These are phyloP conservation scores for Zygoascus sp. DNA, from an alignment of 1,139 yeast genomes.

Conservation along the genomic window DNA sequence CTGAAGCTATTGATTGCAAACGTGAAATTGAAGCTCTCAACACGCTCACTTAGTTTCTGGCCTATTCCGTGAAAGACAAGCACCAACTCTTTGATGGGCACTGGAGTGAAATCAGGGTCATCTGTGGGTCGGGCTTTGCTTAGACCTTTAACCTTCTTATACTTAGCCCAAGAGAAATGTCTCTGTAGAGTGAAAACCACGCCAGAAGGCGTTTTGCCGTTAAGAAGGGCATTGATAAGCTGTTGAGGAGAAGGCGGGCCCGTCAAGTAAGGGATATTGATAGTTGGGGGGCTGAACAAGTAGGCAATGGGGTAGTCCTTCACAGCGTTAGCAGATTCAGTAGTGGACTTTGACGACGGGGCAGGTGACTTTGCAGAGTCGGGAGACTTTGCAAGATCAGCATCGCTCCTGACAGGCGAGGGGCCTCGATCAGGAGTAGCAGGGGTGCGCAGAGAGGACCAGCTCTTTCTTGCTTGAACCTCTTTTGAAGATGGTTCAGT, in stretches of 20 bases:
- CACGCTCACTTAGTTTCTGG: constrained; percentile 74
- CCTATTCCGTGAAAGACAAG: constrained; percentile 94
- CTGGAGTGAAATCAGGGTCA: constrained; percentile 26
- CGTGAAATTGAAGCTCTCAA: constrained; percentile 79
- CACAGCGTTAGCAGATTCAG: constrained; percentile 1
- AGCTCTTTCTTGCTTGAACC: neutral
- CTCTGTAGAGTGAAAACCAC: constrained; percentile 26
- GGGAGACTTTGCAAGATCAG: neutral
- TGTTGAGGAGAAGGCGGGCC: constrained; percentile 23
- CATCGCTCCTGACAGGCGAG: neutral
- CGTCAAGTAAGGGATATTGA: constrained; percentile 23
- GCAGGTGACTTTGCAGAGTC: neutral
- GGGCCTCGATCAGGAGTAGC: neutral
- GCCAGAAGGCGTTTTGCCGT: constrained; percentile 31
- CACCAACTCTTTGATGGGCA: constrained; percentile 50
- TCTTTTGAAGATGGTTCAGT: neutral
- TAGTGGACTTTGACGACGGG: constrained; percentile 2
- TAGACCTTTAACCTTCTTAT: constrained; percentile 27
- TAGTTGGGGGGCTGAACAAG: constrained; percentile 20
- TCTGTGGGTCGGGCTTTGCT: constrained; percentile 33
- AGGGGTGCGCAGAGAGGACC: neutral
- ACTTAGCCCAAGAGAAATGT: constrained; percentile 30
- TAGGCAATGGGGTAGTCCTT: constrained; percentile 25
- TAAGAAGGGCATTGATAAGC: constrained; percentile 26
- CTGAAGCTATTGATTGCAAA: constrained; percentile 77